Percentiles rank a stretch among this genome's conserved stretches.
These are phyloP conservation scores for Esteya vermicola DNA, from an alignment of 2,329 filamentous ascomycete genomes.

Conservation along the genomic window DNA sequence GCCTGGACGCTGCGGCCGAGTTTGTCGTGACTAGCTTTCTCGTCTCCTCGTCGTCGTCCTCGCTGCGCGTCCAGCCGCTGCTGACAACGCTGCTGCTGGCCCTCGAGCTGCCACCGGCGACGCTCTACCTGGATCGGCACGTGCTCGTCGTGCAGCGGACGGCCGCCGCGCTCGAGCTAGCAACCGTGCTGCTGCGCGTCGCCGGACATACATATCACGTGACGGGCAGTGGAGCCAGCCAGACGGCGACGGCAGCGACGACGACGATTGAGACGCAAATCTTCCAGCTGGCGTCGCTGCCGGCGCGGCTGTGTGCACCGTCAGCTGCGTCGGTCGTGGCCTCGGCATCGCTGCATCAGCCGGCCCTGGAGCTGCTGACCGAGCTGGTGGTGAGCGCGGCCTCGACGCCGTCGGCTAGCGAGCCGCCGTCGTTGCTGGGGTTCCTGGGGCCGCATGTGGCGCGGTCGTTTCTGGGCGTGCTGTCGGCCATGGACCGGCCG, in stretches of 20 bases:
- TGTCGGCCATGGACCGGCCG: conserved; percentile 66
- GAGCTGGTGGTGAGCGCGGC: conserved; percentile 58
- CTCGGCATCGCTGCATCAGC: conserved; percentile 39
- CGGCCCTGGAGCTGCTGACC: conserved; percentile 56
- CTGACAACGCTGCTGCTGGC: conserved; percentile 54
- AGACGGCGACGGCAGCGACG: conserved; percentile 41
- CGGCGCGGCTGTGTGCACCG: conserved; percentile 63
- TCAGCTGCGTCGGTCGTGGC: conserved; percentile 48
- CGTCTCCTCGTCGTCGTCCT: conserved; percentile 46
- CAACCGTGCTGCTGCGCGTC: conserved; percentile 55
- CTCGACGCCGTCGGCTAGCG: conserved; percentile 44
- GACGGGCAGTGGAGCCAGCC: conserved; percentile 30
- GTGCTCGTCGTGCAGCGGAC: conserved; percentile 48
- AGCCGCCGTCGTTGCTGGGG: conserved; percentile 87
- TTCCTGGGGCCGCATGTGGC: conserved; percentile 73
- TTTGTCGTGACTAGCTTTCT: conserved; percentile 69
- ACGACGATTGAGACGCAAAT: conserved; percentile 61
- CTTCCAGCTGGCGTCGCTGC: conserved; percentile 64
- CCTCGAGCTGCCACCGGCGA: conserved; percentile 43
- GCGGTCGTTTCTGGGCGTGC: conserved; percentile 66
- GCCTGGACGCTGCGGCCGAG: conserved; percentile 59
- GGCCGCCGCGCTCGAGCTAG: conserved; percentile 48
- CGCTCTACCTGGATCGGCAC: conserved; percentile 41
- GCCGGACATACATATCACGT: conserved; percentile 19
- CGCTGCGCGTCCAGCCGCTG: conserved; percentile 64